Percentiles rank a stretch among this genome's conserved stretches.
These are phyloP conservation scores for Pseudocercospora musae DNA, from an alignment of 2,329 filamentous ascomycete species.

Conservation along the genomic window DNA sequence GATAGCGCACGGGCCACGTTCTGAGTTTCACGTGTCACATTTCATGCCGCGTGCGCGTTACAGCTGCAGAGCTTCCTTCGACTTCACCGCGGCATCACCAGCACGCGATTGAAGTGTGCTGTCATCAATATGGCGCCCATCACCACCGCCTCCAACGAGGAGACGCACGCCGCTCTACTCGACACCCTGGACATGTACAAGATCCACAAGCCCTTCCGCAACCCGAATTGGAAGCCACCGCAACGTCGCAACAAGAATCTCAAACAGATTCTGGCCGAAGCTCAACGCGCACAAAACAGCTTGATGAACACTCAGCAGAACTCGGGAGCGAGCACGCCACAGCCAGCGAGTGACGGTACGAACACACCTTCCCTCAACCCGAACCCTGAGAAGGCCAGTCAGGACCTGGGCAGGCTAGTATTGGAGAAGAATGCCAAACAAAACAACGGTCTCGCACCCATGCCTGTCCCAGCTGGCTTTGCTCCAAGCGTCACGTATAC, in stretches of 20 bases:
- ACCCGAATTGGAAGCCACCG: conserved; percentile 83
- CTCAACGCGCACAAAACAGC: conserved; percentile 83
- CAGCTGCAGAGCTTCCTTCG: background rate
- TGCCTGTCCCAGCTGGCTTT: conserved; percentile 17
- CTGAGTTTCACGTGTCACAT: background rate
- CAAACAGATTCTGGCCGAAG: conserved; percentile 91
- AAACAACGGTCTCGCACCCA: conserved; percentile 31
- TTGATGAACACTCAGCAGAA: conserved; percentile 72
- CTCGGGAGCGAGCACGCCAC: conserved; percentile 71
- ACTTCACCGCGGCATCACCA: background rate
- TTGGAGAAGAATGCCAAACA: conserved; percentile 68
- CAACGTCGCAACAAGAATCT: conserved; percentile 98
- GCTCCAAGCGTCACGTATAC: conserved; percentile 79
- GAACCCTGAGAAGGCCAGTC: conserved; percentile 85
- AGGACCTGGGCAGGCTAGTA: conserved; percentile 81
- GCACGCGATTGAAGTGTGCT: background rate
- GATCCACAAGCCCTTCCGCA: conserved; percentile 85
- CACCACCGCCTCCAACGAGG: conserved; percentile 70
- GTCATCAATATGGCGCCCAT: conserved; percentile 52
- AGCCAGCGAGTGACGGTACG: conserved; percentile 34
- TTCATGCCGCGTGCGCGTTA: background rate
- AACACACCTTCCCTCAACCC: conserved; percentile 62
- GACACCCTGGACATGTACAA: conserved; percentile 88
- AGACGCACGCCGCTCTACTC: conserved; percentile 75
- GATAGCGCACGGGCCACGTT: background rate